Base-by-base conservation (phyloP, 768 basidiomycete genomes). In the Lyophyllum atratum region DNA sequence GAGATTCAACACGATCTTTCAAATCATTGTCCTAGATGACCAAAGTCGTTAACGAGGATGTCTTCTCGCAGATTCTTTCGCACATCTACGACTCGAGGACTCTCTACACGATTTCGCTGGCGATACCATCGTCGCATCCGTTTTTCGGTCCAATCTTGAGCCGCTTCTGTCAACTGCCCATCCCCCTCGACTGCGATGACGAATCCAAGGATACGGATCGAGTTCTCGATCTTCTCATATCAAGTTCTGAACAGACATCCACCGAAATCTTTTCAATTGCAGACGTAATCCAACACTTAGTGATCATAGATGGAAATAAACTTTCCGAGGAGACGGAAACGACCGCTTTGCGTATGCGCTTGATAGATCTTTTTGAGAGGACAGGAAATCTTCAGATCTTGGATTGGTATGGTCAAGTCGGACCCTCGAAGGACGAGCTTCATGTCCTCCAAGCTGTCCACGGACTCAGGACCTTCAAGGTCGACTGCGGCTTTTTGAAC, bases 11-110 rank as follows among this genome's bases (percentile, higher is more conserved):
- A 1, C 2, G 11, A 28, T 46, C 26, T 26, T 24, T 7, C 46
- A 2, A n/a, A n/a, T n/a, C 5, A 37, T 7, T 3, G 17, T 37
- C 14, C n/a, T 40, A n/a, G 24, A 57, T 57, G 56, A 14, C 17
- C 42, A 22, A 15, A 1, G 45, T 34, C n/a, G 14, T 61, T 34
- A 45, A 61, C 43, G 24, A 22, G 8, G 64, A 62, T 54, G 56
- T 62, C 17, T 65, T 65, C 39, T 58, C 61, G 7, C 43, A 22
- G 25, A 56, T 65, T 19, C 56, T 62, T 10, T 58, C 59, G 2
- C 55, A 51, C 28, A 45, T 62, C 11, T 46, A 53, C 25, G 55
- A 60, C 24, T 34, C 48, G 5, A 45, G 19, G 24, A 52, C 45
- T 5, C 33, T 65, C 29, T 49, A 56, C 31, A 21, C 45, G 14